Percentiles rank a stretch among this genome's conserved stretches.
These are phyloP conservation scores for Lathyrus tuberosus DNA, from an alignment of 306 rosid genomes.

Conservation along the genomic window DNA sequence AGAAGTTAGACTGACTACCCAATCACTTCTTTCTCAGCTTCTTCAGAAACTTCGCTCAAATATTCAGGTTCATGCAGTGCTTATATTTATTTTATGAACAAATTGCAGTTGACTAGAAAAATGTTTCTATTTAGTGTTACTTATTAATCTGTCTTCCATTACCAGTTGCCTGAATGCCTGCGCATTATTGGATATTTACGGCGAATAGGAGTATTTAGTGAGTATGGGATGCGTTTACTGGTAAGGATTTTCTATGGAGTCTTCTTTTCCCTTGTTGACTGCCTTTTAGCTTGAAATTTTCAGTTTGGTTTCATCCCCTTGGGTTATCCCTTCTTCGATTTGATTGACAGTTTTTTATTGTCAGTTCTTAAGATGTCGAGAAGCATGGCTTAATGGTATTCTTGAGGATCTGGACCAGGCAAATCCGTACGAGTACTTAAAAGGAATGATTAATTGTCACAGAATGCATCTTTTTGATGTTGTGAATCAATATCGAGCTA, in stretches of 20 bases:
- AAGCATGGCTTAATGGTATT: constrained; percentile 95
- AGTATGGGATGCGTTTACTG: constrained; percentile 97
- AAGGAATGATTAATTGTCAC: constrained; percentile 90
- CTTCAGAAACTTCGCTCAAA: constrained; percentile 97
- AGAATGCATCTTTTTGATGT: constrained; percentile 99
- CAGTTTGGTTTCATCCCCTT: constrained; percentile 21
- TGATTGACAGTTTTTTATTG: constrained; percentile 35
- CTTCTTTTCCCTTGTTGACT: constrained; percentile 29
- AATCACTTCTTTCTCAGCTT: constrained; percentile 96
- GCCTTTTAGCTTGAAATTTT: constrained; percentile 24
- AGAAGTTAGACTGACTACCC: constrained; percentile 90
- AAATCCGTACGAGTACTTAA: constrained; percentile 84
- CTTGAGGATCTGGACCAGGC: constrained; percentile 92
- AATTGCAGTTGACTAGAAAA: constrained; percentile 11
- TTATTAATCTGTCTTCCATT: constrained; percentile 35
- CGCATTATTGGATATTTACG: constrained; percentile 94
- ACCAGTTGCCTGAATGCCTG: constrained; percentile 91
- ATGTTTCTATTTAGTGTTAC: constrained; percentile 24
- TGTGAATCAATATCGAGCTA: constrained; percentile 97
- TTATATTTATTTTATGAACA: constrained; percentile 24
- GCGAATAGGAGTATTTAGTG: constrained; percentile 90
- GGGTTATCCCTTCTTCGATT: constrained; percentile 21
- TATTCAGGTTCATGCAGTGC: constrained; percentile 70
- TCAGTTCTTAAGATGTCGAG: constrained; percentile 96
- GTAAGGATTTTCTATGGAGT: constrained; percentile 46